Evolutionary conservation across 176 grass and related monocot genomes (phyloP).

Genomic region (Dactylis glomerata): DNA sequence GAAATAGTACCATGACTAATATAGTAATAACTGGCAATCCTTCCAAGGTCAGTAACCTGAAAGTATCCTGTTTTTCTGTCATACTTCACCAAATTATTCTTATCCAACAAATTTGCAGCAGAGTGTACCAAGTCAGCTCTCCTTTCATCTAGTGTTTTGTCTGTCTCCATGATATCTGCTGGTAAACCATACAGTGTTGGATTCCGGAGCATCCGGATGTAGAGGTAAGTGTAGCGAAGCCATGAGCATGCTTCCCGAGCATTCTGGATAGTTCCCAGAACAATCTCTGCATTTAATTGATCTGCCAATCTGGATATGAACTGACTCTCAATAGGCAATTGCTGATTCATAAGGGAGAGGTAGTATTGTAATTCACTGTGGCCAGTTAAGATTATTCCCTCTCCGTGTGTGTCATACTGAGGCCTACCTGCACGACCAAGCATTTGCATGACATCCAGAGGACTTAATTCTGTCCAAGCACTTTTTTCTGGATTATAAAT

Average conservation of each 20-base stretch:
- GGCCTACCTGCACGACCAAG: constrained; percentile 96
- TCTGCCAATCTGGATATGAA: constrained; percentile 81
- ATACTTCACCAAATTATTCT: constrained; percentile 90
- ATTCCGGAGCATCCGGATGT: constrained; percentile 86
- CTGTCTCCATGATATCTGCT: constrained; percentile 66
- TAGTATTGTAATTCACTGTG: constrained; percentile 94
- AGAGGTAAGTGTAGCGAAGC: constrained; percentile 92
- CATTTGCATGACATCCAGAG: constrained; percentile 98
- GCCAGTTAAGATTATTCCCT: constrained; percentile 92
- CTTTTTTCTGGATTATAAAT: constrained; percentile 98
- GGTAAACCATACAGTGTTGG: constrained; percentile 88
- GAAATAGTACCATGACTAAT: constrained; percentile 93
- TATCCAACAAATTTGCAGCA: constrained; percentile 92
- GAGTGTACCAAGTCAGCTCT: constrained; percentile 95
- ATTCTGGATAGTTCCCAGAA: constrained; percentile 90
- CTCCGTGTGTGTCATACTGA: constrained; percentile 92
- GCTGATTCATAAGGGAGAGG: constrained; percentile 96
- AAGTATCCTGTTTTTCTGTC: constrained; percentile 98
- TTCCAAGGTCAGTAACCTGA: constrained; percentile 82
- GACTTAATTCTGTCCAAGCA: constrained; percentile 94
- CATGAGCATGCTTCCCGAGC: constrained; percentile 86
- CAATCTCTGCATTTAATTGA: constrained; percentile 96
- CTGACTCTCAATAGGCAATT: constrained; percentile 95
- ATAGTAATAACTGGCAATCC: constrained; percentile 97
- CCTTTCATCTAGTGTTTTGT: constrained; percentile 85